phyloP scores from a whole-genome alignment of 2,329 filamentous ascomycete species.

The Colletotrichum echinochloae region DNA sequence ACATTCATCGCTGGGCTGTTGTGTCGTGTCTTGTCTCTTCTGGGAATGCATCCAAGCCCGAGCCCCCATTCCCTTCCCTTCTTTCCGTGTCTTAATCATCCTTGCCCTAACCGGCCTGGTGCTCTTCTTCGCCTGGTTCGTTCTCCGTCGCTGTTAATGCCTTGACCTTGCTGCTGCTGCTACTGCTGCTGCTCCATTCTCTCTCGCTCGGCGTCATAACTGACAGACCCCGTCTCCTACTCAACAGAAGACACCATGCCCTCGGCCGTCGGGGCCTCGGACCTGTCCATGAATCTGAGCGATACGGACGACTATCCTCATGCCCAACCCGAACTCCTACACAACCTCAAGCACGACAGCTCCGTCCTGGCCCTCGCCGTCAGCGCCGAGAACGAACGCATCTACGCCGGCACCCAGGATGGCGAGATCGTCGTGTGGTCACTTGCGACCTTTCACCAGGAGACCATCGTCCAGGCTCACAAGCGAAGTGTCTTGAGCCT shows the following conservation, averaged over 20 bases:
- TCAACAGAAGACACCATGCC: constrained; percentile 40
- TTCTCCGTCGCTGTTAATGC: background rate
- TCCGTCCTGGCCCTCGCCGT: constrained; percentile 87
- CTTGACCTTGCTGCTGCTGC: background rate
- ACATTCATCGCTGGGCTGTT: background rate
- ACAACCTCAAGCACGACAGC: constrained; percentile 81
- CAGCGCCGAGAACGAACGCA: constrained; percentile 79
- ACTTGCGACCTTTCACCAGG: constrained; percentile 85
- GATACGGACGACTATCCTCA: constrained; percentile 45
- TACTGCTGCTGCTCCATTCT: constrained; percentile 4
- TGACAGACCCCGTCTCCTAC: constrained; percentile 7
- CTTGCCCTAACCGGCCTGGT: constrained; percentile 1
- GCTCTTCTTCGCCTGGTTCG: background rate
- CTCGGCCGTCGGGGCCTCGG: constrained; percentile 36
- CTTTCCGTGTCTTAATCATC: background rate
- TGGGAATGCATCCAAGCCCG: constrained; percentile 24
- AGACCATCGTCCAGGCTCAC: constrained; percentile 85
- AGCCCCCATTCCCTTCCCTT: background rate
- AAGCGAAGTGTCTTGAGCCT: constrained; percentile 91
- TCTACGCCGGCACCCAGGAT: constrained; percentile 93
- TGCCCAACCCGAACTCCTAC: constrained; percentile 71
- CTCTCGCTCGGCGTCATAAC: background rate
- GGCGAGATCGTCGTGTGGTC: constrained; percentile 95
- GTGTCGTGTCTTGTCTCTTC: background rate
- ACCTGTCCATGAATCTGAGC: constrained; percentile 41